These are phyloP conservation scores for Ogataea hybrid DNA, from an alignment of 1,139 yeast genomes.

Conservation along the genomic window DNA sequence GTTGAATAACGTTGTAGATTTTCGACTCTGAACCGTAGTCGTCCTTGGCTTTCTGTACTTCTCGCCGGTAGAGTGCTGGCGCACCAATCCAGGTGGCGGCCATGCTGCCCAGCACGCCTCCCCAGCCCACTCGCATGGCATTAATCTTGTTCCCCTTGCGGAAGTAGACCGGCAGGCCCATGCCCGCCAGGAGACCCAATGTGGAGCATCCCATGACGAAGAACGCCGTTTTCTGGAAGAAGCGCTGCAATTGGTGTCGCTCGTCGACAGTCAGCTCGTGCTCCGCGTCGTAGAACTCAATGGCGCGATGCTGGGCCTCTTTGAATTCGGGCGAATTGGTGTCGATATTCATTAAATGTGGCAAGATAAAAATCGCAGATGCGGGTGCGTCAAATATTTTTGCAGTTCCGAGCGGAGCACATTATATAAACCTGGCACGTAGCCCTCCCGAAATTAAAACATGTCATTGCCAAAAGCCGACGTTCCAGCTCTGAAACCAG, in stretches of 20 bases:
- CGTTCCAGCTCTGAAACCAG: constrained; percentile 33
- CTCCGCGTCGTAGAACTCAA: constrained; percentile 29
- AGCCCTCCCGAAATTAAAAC: background rate
- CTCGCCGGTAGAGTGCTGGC: constrained; percentile 15
- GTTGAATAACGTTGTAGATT: constrained; percentile 19
- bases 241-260: constrained; percentile 22
- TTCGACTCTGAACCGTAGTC: constrained; percentile 22
- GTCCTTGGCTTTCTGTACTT: constrained; percentile 16
- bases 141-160: constrained; percentile 24
- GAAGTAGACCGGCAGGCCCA: constrained; percentile 24
- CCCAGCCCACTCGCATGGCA: constrained; percentile 23
- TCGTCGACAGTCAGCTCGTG: constrained; percentile 22
- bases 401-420: background rate
- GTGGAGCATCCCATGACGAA: constrained; percentile 23
- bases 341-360: constrained; percentile 6
- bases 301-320: constrained; percentile 24
- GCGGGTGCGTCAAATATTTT: background rate
- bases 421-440: background rate
- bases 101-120: constrained; percentile 25
- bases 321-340: constrained; percentile 18
- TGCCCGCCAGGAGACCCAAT: constrained; percentile 27
- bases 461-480: constrained; percentile 15
- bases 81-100: constrained; percentile 21
- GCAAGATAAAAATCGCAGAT: background rate
- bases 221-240: constrained; percentile 22